A percentile compares a stretch with the other conserved stretches of the same genome.
Conservation (phyloP, 345 rosid genomes). For the Mallotus nudiflorus region DNA sequence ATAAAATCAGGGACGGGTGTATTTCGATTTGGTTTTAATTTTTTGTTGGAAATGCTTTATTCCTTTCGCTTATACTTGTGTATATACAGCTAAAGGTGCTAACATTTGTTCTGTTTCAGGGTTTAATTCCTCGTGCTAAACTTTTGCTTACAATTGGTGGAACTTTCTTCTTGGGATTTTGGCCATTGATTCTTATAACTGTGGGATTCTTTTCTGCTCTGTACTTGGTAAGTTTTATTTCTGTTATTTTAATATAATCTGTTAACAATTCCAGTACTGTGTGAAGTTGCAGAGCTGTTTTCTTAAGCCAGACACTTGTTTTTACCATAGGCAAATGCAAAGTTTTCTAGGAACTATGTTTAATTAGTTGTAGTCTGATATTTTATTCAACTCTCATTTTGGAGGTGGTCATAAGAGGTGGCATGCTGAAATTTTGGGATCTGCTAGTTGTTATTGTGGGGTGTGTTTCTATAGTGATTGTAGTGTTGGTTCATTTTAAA, state of each 20-base stretch:
- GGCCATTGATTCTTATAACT: constrained; percentile 79
- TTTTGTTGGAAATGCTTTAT: neutral
- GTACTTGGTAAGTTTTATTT: constrained; percentile 61
- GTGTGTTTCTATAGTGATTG: neutral
- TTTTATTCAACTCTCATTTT: neutral
- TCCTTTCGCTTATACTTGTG: too few species aligned
- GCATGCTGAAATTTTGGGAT: neutral
- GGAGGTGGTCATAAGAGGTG: neutral
- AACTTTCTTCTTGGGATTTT: constrained; percentile 83
- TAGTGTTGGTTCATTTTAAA: neutral
- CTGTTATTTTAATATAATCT: neutral
- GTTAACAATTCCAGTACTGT: neutral
- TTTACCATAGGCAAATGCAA: neutral
- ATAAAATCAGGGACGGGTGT: too few species aligned
- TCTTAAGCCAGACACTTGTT: neutral
- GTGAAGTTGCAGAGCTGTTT: neutral
- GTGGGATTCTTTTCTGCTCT: constrained; percentile 67
- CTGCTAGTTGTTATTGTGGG: neutral
- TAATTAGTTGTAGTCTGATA: neutral
- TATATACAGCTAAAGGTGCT: too few species aligned
- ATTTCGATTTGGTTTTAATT: neutral
- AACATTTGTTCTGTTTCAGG: constrained; percentile 59
- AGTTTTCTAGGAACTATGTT: neutral
- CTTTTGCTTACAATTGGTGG: constrained; percentile 79
- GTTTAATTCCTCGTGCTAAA: constrained; percentile 86